Base-by-base conservation (phyloP, 768 basidiomycete genomes). In the Dentipellis sp. region DNA sequence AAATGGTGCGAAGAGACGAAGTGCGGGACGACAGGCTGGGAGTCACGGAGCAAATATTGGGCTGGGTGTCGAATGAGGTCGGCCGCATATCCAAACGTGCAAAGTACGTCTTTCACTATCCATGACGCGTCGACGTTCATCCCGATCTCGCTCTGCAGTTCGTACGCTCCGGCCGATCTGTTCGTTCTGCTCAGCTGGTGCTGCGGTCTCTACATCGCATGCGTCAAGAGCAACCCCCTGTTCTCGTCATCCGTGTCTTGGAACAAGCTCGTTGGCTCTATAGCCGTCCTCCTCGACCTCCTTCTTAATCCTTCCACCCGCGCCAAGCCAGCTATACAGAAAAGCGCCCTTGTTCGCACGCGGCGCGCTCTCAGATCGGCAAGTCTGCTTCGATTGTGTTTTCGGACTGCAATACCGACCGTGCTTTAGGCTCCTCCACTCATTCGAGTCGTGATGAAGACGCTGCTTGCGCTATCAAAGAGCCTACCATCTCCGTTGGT, bases 101-200 rank as follows among this genome's bases (percentile, higher is more conserved):
- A 60, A 81, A 79, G 88, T 90, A 58, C 63, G 80, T 69, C 45
- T 51, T 16, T n/a, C 37, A 36, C 39, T 19, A 40, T 36, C 9
- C 46, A 34, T 38, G 23, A 4, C 17, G 17, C 7, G 36, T 14
- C 36, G 19, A 21, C 29, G 29, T 29, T 29, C 49, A n/a, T 55
- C 47, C 35, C 38, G 3, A 56, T 22, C 0, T 47, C 45, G 34
- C 19, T 12, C 17, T 37, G 12, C 51, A 65, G 66, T 47, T 62
- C 63, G 9, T 59, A 78, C 62, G 81, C 86, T 0, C 69, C 83
- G 10, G 70, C 80, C 7, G 80, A 87, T 55, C 61, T 83, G 38
- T 87, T 84, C 66, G 80, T 87, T 35, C 77, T 92, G 16, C 71
- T 90, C 42, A 81, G 75, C 63, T 91, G 89, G 90, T 71, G 80